Conservation (phyloP, 2,329 filamentous ascomycete species). For the Trichophyton benhamiae region DNA sequence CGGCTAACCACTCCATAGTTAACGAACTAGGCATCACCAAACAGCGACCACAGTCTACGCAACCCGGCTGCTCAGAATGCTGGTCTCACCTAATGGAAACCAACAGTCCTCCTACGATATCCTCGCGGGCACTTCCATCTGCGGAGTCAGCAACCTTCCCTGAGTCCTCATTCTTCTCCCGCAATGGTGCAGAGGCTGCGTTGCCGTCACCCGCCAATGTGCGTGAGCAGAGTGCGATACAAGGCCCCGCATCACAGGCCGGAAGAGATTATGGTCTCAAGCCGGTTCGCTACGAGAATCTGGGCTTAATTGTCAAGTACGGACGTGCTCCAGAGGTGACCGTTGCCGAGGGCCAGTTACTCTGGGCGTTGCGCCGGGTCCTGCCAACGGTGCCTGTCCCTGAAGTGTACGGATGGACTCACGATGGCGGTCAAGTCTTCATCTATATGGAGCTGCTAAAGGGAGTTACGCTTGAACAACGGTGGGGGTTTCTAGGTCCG, state of each 20-base stretch:
- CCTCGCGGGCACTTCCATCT: not conserved
- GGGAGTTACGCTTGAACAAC: conserved; percentile 18
- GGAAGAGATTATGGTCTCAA: not conserved
- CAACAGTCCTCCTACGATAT: not conserved
- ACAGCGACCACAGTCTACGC: too few relatives aligned
- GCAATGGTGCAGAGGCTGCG: not conserved
- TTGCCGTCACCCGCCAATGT: conserved; percentile 4
- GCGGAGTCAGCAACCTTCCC: conserved; percentile 4
- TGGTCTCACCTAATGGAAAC: too few relatives aligned
- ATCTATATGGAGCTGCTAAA: conserved; percentile 24
- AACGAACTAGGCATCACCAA: too few relatives aligned
- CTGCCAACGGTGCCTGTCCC: conserved; percentile 23
- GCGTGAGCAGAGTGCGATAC: not conserved
- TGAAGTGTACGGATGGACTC: conserved; percentile 26
- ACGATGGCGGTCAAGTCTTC: conserved; percentile 18
- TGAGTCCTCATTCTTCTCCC: conserved; percentile 2
- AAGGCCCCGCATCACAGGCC: not conserved
- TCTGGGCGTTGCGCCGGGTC: conserved; percentile 15
- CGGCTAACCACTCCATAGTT: too few relatives aligned
- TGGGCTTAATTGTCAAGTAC: conserved; percentile 18
- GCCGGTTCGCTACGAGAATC: conserved; percentile 13
- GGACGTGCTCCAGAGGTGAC: conserved; percentile 12
- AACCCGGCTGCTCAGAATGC: too few relatives aligned
- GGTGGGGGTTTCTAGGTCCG: conserved; percentile 14
- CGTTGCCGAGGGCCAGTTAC: conserved; percentile 15